Evolutionary conservation across 306 rosid genomes (phyloP), one percentile per base, ranked within the genome.

Genomic region (Vigna unguiculata): DNA sequence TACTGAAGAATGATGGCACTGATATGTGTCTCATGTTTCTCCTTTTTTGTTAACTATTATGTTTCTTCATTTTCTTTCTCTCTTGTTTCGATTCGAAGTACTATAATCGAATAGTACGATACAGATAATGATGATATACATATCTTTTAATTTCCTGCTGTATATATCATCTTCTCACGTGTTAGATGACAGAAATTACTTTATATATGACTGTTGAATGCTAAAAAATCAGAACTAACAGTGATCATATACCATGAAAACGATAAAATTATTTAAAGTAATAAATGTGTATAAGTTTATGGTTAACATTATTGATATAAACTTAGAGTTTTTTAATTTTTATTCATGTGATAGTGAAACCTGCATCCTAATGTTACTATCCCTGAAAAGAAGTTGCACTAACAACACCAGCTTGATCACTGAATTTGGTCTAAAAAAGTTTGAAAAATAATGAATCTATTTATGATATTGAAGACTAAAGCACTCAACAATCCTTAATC

Each of bases 1-100:
- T 74, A 46, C 64, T 66, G 38, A 76, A 61, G 71, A 74, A 62
- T 77, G 48, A 59, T 68, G 51, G 60, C 55, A 48, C 20, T 48
- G 38, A 60, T 55, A 65, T 70, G n/a, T 69, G 48, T 46, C 34
- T 69, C 17, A 25, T 49, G 30, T 78, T 58, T 51, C 16, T 60
- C 22, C 46, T 3, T 24, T 53, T 25, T 69, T 28, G 30, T 13
- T 36, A 30, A 60, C 25, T 41, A 2, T 28, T 58, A 69, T 79
- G 45, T 55, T 19, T 60, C 36, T 16, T 53, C 48, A 19, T 68
- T 28, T 72, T 72, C 22, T 15, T 60, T 16, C 1, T 62, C 24
- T 32, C 46, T n/a, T 34, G 24, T 62, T 28, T 24, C n/a, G n/a
- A n/a, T 8, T 30, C 13, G 6, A 60, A 28, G 20, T 41, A 41